Conservation (phyloP, 148 eudicot species). For the Fagopyrum tataricum region DNA sequence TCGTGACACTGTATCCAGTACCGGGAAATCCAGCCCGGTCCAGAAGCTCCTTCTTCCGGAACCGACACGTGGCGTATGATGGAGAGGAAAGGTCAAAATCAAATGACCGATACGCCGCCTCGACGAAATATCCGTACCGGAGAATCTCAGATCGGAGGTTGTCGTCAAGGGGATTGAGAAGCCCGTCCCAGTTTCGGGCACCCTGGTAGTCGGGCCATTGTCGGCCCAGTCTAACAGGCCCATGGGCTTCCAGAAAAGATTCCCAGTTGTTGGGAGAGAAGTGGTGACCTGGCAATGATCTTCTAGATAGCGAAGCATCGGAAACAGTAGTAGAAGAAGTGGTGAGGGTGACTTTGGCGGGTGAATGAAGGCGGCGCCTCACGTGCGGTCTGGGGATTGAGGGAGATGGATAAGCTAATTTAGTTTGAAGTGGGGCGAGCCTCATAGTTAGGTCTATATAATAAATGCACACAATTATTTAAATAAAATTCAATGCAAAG, state of each 20-base stretch:
- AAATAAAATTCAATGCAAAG: background rate
- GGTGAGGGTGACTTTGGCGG: background rate
- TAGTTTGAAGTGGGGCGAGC: background rate
- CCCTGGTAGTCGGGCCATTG: slow-evolving; percentile 81
- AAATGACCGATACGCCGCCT: slow-evolving; percentile 54
- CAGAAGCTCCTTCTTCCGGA: slow-evolving; percentile 26
- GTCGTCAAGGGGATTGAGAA: slow-evolving; percentile 73
- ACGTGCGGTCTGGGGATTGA: background rate
- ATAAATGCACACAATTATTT: background rate
- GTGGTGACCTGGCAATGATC: background rate
- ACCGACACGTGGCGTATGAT: slow-evolving; percentile 35
- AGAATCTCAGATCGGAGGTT: slow-evolving; percentile 52
- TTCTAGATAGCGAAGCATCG: background rate
- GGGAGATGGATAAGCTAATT: background rate
- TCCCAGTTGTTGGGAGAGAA: background rate
- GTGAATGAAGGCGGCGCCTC: background rate
- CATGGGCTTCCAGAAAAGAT: background rate
- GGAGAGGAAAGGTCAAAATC: slow-evolving; percentile 54
- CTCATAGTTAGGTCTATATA: background rate
- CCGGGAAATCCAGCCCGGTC: slow-evolving; percentile 28
- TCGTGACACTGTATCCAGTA: slow-evolving; percentile 46
- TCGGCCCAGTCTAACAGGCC: slow-evolving; percentile 15
- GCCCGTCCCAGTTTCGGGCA: slow-evolving; percentile 56
- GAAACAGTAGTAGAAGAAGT: background rate
- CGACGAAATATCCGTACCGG: slow-evolving; percentile 69